Conservation (phyloP, 2,329 filamentous ascomycete genomes). For the Epichloe gansuensis region DNA sequence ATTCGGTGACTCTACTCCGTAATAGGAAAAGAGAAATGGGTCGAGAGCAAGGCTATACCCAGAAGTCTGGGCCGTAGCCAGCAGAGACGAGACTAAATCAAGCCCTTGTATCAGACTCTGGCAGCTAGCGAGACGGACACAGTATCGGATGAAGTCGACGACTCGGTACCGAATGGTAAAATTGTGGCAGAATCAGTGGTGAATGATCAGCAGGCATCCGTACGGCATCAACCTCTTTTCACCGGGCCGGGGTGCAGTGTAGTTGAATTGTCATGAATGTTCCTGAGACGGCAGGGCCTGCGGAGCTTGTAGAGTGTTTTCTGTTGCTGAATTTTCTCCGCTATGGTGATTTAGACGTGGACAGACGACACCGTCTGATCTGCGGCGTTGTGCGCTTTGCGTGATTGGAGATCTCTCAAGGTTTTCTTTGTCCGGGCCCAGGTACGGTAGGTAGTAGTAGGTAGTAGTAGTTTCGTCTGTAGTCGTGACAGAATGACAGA, state of each 20-base stretch:
- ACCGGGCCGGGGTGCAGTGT: background rate
- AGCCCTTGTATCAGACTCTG: constrained; percentile 9
- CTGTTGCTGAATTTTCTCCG: background rate
- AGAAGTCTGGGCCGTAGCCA: constrained; percentile 9
- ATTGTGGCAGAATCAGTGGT: constrained; percentile 16
- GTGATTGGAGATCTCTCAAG: background rate
- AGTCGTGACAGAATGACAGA: background rate
- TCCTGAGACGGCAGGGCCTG: background rate
- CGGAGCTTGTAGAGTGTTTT: background rate
- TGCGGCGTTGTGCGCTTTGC: background rate
- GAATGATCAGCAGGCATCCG: constrained; percentile 37
- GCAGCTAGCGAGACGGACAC: background rate
- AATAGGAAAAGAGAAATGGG: constrained; percentile 1
- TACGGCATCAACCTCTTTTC: constrained; percentile 31
- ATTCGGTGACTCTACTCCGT: constrained; percentile 9
- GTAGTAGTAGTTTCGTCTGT: background rate
- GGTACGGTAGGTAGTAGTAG: background rate
- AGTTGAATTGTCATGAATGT: background rate
- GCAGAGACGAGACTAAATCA: constrained; percentile 4
- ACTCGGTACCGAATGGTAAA: constrained; percentile 19
- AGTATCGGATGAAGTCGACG: constrained; percentile 22
- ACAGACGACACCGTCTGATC: background rate
- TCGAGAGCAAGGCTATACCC: constrained; percentile 5
- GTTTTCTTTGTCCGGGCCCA: background rate
- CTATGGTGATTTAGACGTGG: background rate